Evolutionary conservation across 345 rosid genomes (phyloP), one percentile per base, ranked within the genome.

Genomic region (Camelina hispida): DNA sequence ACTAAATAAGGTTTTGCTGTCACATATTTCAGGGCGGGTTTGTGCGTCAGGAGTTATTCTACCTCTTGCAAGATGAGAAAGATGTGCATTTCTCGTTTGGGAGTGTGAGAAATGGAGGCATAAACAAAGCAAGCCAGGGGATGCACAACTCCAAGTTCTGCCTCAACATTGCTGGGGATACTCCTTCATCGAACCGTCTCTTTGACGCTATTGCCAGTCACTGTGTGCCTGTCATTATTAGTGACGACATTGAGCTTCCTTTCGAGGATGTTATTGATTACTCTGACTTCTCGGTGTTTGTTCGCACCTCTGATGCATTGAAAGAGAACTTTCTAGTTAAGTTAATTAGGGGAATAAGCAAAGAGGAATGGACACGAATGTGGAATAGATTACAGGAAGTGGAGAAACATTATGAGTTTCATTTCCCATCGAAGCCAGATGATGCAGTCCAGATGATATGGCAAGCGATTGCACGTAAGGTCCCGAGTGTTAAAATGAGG

Each of bases 371-470:
- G 97, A 87, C 93, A n/a, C 71, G 69, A 57, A 93, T 90, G 97
- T 87, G 91, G 93, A 75, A 66, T 35, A 82, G 75, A 70, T 58
- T 92, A 75, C 88, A 87, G 56, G 96, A 90, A 76, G 78, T 93
- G 2, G 89, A 88, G 80, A 71, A 77, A 0, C 66, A 78, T 57
- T 89, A 84, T 3, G 90, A 90, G 86, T 92, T 87, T 13, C 90
- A 86, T 38, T 88, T 84, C 61, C 99, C 99, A 0, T 91, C 94
- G 0, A 81, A 71, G 76, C 84, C 79, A 30, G 91, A 83, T 14
- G 97, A 93, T 79, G 99, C 98, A 0, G 91, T 95, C 23, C 97
- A 95, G 52, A 95, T 95, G 96, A 90, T 90, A 77, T 95, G 99
- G 98, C 91, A 87, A 81, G 91, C 97, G 1, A 81, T 95, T 62